phyloP scores from a whole-genome alignment of 805 yeast species.

The Scheffersomyces amazonensis region DNA sequence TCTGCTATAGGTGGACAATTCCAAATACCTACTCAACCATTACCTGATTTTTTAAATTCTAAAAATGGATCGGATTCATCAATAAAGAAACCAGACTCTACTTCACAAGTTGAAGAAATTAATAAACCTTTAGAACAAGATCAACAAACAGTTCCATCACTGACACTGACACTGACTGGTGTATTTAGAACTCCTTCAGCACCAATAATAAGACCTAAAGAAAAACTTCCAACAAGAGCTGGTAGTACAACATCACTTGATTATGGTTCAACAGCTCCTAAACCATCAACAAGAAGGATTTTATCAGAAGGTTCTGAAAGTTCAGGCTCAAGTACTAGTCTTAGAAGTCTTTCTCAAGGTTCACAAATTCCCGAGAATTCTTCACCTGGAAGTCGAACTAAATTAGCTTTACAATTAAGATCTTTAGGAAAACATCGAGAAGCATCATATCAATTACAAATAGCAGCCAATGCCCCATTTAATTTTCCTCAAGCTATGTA shows the following conservation, averaged over 20 bases:
- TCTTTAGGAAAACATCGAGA: constrained; percentile 61
- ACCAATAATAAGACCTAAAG: constrained; percentile 1
- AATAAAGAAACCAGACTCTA: neutral
- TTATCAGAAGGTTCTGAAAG: constrained; percentile 2
- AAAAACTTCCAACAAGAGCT: neutral
- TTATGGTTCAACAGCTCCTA: neutral
- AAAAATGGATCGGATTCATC: neutral
- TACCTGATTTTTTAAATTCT: constrained; percentile 1
- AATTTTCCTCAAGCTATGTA: constrained; percentile 59
- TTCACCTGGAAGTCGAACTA: constrained; percentile 32
- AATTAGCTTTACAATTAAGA: constrained; percentile 48
- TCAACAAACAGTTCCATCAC: constrained; percentile 3
- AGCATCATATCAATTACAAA: constrained; percentile 64
- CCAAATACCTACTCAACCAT: constrained; percentile 1
- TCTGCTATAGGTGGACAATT: neutral
- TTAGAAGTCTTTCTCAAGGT: neutral
- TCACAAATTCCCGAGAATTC: constrained; percentile 11
- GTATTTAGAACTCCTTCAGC: constrained; percentile 7
- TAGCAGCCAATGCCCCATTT: constrained; percentile 61
- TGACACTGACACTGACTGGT: constrained; percentile 3
- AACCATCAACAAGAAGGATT: neutral
- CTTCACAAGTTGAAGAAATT: neutral
- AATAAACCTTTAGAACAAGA: neutral
- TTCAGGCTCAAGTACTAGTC: neutral
- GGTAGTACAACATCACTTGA: neutral